Conservation (phyloP, 768 basidiomycete species). For the Boletus rubroflammeus region DNA sequence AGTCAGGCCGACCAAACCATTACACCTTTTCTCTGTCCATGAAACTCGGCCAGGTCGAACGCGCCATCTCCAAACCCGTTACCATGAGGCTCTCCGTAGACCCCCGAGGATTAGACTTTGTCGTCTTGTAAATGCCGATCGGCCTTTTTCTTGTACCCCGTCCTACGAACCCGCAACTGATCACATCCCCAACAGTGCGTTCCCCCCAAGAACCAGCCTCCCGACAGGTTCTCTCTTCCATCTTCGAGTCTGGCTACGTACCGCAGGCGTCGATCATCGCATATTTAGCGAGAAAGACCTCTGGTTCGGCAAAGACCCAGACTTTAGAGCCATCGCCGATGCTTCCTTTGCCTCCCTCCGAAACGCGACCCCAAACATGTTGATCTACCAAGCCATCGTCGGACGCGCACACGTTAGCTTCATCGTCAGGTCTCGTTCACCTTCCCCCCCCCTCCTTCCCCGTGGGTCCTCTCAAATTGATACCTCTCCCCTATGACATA, state of each 20-base stretch:
- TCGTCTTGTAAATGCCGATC: conserved; percentile 50
- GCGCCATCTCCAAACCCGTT: conserved; percentile 47
- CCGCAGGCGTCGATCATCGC: conserved; percentile 56
- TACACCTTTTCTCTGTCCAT: conserved; percentile 54
- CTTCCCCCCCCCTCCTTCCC: too few species aligned
- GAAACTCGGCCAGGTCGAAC: conserved; percentile 53
- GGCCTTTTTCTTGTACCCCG: background rate
- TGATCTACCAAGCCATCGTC: conserved; percentile 52
- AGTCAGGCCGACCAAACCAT: conserved; percentile 25
- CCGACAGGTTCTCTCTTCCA: conserved; percentile 54
- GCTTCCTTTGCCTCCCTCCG: conserved; percentile 53
- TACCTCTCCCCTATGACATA: conserved; percentile 20
- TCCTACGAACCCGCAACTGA: background rate
- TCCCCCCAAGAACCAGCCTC: conserved; percentile 55
- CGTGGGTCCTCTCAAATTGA: background rate
- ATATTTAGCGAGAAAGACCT: conserved; percentile 62
- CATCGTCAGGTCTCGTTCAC: conserved; percentile 42
- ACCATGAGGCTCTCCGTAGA: conserved; percentile 47
- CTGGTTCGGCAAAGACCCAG: conserved; percentile 65
- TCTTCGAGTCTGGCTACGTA: conserved; percentile 62
- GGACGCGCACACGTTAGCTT: conserved; percentile 58
- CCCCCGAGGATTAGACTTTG: conserved; percentile 53
- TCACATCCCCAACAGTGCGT: conserved; percentile 37
- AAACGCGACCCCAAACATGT: conserved; percentile 39
- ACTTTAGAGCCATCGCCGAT: conserved; percentile 55